Evolutionary conservation across 352 stramenopile genomes (phyloP).

Genomic region (Pythium phragmiticola): DNA sequence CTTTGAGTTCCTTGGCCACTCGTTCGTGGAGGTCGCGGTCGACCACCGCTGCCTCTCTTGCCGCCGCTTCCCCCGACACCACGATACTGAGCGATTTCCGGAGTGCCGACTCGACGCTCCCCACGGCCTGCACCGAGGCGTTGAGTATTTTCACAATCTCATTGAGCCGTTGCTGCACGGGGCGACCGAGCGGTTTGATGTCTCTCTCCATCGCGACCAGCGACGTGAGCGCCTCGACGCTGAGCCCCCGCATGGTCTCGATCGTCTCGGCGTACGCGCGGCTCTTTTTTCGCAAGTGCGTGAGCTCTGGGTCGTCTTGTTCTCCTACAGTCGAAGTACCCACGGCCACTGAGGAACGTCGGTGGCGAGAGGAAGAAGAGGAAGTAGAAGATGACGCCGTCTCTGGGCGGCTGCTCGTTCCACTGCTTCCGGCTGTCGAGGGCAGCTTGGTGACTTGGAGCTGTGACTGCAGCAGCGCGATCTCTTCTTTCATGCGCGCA

Average conservation of each 20-base stretch:
- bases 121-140: conserved; percentile 56
- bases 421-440: conserved; percentile 18
- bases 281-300: conserved; percentile 40
- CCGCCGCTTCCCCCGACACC: conserved; percentile 13
- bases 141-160: conserved; percentile 83
- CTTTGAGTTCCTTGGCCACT: conserved; percentile 56
- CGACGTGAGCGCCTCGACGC: conserved; percentile 63
- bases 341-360: conserved; percentile 23
- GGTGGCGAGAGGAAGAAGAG: conserved; percentile 1
- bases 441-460: conserved; percentile 35
- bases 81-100: conserved; percentile 29
- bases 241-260: conserved; percentile 54
- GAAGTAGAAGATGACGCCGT: conserved; percentile 16
- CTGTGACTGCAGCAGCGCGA: conserved; percentile 67
- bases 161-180: conserved; percentile 77
- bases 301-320: conserved; percentile 31
- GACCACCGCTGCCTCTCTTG: neutral
- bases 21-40: conserved; percentile 35
- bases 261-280: conserved; percentile 44
- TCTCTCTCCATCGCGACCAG: conserved; percentile 79
- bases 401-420: conserved; percentile 20
- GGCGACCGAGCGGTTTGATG: conserved; percentile 63
- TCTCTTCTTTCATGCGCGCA: conserved; percentile 76
- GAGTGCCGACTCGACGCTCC: conserved; percentile 35
- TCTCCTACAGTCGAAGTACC: conserved; percentile 23